Evolutionary conservation across 371 early-diverging fungal genomes (phyloP).

Genomic region (Apophysomyces variabilis): DNA sequence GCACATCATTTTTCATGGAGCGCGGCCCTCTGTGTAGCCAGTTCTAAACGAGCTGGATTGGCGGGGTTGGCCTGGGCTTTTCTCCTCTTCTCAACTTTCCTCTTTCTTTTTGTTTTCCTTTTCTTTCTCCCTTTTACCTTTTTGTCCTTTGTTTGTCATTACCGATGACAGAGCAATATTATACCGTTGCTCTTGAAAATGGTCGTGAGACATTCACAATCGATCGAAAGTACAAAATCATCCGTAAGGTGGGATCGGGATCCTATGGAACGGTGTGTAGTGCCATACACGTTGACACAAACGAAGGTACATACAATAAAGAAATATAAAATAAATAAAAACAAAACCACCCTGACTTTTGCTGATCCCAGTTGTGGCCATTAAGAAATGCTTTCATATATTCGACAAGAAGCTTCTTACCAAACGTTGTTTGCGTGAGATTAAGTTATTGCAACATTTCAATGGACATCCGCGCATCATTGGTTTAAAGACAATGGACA

Average conservation of each 20-base stretch:
- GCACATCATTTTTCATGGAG: no score
- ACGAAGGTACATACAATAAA: constrained; percentile 27
- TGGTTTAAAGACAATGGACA: constrained; percentile 71
- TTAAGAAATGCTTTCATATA: constrained; percentile 75
- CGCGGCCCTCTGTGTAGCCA: no score
- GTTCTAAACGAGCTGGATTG: neutral
- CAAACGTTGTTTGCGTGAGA: constrained; percentile 75
- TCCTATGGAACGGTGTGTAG: constrained; percentile 92
- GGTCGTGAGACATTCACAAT: constrained; percentile 61
- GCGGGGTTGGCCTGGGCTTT: constrained; percentile 13
- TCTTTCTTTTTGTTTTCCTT: neutral
- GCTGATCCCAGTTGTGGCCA: constrained; percentile 64
- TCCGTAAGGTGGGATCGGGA: constrained; percentile 88
- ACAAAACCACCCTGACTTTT: neutral
- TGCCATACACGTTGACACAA: constrained; percentile 38
- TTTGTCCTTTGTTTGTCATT: neutral
- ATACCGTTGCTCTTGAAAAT: constrained; percentile 41
- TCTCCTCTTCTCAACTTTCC: no score
- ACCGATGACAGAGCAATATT: constrained; percentile 24
- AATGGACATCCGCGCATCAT: constrained; percentile 82
- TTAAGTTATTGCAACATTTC: constrained; percentile 78
- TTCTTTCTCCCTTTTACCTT: neutral
- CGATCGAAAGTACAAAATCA: constrained; percentile 72
- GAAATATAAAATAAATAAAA: constrained; percentile 35
- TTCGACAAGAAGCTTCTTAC: constrained; percentile 74